phyloP scores from a whole-genome alignment of 2,329 filamentous ascomycete genomes.

The Paecilomyces fulvus region DNA sequence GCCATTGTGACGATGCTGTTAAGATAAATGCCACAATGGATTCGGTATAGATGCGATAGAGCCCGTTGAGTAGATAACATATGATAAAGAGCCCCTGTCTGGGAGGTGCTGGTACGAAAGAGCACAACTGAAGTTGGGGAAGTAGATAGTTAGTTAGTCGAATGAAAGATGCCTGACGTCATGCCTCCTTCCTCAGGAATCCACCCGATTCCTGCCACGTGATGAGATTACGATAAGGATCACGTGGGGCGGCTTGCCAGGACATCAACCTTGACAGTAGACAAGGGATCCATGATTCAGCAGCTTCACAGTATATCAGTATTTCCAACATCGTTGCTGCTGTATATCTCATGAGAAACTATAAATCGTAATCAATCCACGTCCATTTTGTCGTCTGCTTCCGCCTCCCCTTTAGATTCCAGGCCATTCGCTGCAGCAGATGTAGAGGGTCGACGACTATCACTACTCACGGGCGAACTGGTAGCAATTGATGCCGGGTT shows the following conservation, averaged over 20 bases:
- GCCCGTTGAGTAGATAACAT: not conserved
- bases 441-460: constrained; percentile 11
- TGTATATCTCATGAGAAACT: not conserved
- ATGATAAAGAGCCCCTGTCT: not conserved
- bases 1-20: constrained; percentile 15
- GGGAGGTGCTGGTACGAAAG: not conserved
- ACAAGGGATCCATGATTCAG: not conserved
- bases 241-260: not conserved
- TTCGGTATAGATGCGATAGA: not conserved
- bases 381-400: constrained; percentile 25
- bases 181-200: constrained; percentile 8
- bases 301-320: not conserved
- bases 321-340: not conserved
- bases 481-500: constrained; percentile 1
- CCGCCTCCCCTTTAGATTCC: constrained; percentile 7
- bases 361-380: constrained; percentile 17
- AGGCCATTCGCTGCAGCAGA: constrained; percentile 13
- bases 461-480: constrained; percentile 11
- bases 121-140: not conserved
- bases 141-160: not conserved
- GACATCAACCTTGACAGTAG: not conserved
- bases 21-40: not conserved
- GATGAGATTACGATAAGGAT: not conserved
- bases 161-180: constrained; percentile 26
- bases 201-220: constrained; percentile 1